Evolutionary conservation across 2,329 filamentous ascomycete species (phyloP).

Genomic region (Stagonosporopsis vannaccii): DNA sequence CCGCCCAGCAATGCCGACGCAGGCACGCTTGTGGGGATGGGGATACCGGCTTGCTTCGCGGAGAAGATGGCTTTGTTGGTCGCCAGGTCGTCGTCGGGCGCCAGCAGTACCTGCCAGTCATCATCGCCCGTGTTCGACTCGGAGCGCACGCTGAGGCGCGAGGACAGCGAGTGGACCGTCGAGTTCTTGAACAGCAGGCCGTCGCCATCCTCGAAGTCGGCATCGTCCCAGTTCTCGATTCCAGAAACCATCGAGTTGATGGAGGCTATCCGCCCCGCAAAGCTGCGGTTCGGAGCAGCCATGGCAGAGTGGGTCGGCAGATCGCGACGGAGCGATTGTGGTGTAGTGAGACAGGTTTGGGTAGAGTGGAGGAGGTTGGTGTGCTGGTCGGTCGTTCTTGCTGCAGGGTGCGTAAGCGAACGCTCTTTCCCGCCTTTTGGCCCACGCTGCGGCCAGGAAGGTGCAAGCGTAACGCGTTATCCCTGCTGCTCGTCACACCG

Average conservation of each 20-base stretch:
- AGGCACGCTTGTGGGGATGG: constrained; percentile 84
- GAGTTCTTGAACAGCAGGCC: constrained; percentile 78
- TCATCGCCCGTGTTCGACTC: constrained; percentile 80
- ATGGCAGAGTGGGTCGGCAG: constrained; percentile 35
- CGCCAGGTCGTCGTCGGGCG: constrained; percentile 83
- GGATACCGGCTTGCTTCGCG: constrained; percentile 87
- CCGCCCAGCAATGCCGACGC: constrained; percentile 89
- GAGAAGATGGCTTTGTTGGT: constrained; percentile 81
- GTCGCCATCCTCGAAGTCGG: constrained; percentile 54
- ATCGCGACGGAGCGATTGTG: constrained; percentile 22
- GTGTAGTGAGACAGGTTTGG: constrained; percentile 19
- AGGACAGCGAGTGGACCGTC: constrained; percentile 77
- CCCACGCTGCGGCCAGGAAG: constrained; percentile 12
- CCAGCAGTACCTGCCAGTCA: constrained; percentile 85
- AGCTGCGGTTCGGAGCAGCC: constrained; percentile 46
- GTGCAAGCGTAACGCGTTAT: constrained; percentile 10
- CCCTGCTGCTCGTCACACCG: constrained; percentile 16
- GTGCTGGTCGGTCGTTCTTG: constrained; percentile 22
- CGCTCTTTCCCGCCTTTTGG: constrained; percentile 11
- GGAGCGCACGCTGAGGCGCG: constrained; percentile 81
- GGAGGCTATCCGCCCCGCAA: constrained; percentile 49
- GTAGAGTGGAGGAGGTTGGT: constrained; percentile 21
- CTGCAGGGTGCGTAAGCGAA: constrained; percentile 23
- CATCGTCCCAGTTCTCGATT: constrained; percentile 72
- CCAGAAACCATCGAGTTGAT: constrained; percentile 63